Evolutionary conservation across 129 eudicot species (phyloP).

Genomic region (Saposhnikovia divaricata): DNA sequence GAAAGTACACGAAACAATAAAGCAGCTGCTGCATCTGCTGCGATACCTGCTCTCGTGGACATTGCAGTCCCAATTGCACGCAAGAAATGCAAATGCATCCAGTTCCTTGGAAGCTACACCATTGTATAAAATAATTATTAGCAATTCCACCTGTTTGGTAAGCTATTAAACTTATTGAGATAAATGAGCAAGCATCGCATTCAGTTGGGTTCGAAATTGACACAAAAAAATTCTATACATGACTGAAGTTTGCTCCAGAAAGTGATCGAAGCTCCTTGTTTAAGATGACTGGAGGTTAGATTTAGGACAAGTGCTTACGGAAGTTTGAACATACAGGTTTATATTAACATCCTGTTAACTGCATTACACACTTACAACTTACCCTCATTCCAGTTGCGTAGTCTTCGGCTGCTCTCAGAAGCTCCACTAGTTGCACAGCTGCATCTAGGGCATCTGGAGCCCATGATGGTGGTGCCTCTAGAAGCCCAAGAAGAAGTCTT

Average conservation of each 20-base stretch:
- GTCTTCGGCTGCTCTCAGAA: constrained; percentile 97
- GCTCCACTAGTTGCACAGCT: constrained; percentile 96
- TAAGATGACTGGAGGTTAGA: too few species aligned
- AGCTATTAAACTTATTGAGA: background rate
- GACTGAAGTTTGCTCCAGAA: background rate
- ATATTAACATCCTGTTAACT: background rate
- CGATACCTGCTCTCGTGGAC: constrained; percentile 97
- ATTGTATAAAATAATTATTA: constrained; percentile 15
- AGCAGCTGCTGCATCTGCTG: constrained; percentile 99
- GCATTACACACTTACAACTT: constrained; percentile 13
- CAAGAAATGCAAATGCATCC: constrained; percentile 98
- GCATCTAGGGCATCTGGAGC: constrained; percentile 99
- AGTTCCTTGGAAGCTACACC: constrained; percentile 86
- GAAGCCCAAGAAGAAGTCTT: constrained; percentile 91
- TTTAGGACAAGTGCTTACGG: background rate
- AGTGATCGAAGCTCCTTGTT: background rate
- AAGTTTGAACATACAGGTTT: background rate
- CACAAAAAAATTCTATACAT: background rate
- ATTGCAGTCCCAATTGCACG: constrained; percentile 97
- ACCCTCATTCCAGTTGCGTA: constrained; percentile 97
- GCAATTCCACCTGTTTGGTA: background rate
- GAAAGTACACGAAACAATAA: constrained; percentile 88
- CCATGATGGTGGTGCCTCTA: constrained; percentile 99
- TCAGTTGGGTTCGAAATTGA: background rate
- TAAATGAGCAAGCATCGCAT: background rate